phyloP scores from a whole-genome alignment of 192 early-diverging fungal genomes.

The Pilaira anomala region DNA sequence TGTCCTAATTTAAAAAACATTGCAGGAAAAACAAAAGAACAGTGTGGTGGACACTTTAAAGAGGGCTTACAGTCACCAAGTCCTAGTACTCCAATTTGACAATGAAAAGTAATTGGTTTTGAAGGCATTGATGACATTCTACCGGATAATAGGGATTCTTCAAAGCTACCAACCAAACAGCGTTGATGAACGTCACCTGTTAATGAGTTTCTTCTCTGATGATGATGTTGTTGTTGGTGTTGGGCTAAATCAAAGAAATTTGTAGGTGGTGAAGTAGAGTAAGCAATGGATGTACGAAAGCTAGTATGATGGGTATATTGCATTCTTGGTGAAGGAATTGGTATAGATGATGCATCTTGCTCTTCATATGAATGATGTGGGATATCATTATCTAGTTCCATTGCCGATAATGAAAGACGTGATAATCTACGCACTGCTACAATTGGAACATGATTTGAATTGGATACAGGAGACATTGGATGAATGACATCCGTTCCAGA shows the following conservation, averaged over 20 bases:
- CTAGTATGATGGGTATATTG: slow-evolving; percentile 35
- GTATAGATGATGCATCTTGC: neutral
- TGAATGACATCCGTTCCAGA: neutral
- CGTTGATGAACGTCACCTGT: slow-evolving; percentile 16
- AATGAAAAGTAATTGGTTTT: slow-evolving; percentile 65
- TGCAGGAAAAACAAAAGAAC: slow-evolving; percentile 62
- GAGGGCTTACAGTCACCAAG: slow-evolving; percentile 51
- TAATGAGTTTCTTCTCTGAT: slow-evolving; percentile 22
- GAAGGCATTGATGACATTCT: slow-evolving; percentile 76
- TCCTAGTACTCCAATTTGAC: slow-evolving; percentile 69
- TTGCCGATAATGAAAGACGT: slow-evolving; percentile 28
- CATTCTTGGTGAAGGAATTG: slow-evolving; percentile 26
- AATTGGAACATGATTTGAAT: neutral
- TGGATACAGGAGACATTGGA: neutral
- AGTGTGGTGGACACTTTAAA: slow-evolving; percentile 67
- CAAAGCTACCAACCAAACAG: slow-evolving; percentile 50
- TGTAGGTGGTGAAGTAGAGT: slow-evolving; percentile 22
- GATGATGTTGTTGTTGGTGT: slow-evolving; percentile 6
- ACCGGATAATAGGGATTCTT: slow-evolving; percentile 73
- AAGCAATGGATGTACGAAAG: slow-evolving; percentile 9
- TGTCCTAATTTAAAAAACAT: slow-evolving; percentile 67
- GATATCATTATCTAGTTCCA: slow-evolving; percentile 19
- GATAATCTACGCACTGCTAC: slow-evolving; percentile 22
- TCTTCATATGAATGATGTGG: neutral
- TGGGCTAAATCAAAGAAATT: slow-evolving; percentile 20